phyloP scores from a whole-genome alignment of 805 yeast species.

The Saturnispora ahearnii region DNA sequence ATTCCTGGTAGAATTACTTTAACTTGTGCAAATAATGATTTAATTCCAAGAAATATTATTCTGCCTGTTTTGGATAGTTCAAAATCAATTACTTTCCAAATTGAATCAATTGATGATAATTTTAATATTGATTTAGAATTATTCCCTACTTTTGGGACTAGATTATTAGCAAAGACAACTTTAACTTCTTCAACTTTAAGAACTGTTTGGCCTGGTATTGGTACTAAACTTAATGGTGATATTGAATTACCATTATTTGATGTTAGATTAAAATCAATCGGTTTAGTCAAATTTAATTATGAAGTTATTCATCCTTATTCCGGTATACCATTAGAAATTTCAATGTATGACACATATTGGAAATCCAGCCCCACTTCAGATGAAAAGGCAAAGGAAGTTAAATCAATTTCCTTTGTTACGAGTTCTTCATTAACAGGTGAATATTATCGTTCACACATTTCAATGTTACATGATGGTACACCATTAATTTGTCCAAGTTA shows the following conservation, averaged over 20 bases:
- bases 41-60: slow-evolving; percentile 79
- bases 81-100: slow-evolving; percentile 66
- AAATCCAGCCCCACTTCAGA: slow-evolving; percentile 60
- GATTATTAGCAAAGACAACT: slow-evolving; percentile 81
- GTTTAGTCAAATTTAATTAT: slow-evolving; percentile 66
- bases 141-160: slow-evolving; percentile 90
- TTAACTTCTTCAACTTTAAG: slow-evolving; percentile 53
- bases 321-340: slow-evolving; percentile 76
- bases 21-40: slow-evolving; percentile 64
- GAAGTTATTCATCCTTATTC: slow-evolving; percentile 84
- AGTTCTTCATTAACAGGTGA: slow-evolving; percentile 84
- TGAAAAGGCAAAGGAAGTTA: slow-evolving; percentile 14
- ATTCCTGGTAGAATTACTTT: slow-evolving; percentile 79
- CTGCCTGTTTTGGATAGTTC: slow-evolving; percentile 67
- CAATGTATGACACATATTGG: slow-evolving; percentile 95
- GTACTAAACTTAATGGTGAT: slow-evolving; percentile 31
- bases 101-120: slow-evolving; percentile 58
- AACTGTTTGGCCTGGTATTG: slow-evolving; percentile 28
- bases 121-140: slow-evolving; percentile 81
- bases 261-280: slow-evolving; percentile 69
- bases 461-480: slow-evolving; percentile 71
- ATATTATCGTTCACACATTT: slow-evolving; percentile 61
- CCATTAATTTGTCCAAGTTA: slow-evolving; percentile 73
- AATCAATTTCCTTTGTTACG: slow-evolving; percentile 64
- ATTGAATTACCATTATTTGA: slow-evolving; percentile 70